Conservation (phyloP, 352 stramenopile species). For the Aphanomyces astaci region DNA sequence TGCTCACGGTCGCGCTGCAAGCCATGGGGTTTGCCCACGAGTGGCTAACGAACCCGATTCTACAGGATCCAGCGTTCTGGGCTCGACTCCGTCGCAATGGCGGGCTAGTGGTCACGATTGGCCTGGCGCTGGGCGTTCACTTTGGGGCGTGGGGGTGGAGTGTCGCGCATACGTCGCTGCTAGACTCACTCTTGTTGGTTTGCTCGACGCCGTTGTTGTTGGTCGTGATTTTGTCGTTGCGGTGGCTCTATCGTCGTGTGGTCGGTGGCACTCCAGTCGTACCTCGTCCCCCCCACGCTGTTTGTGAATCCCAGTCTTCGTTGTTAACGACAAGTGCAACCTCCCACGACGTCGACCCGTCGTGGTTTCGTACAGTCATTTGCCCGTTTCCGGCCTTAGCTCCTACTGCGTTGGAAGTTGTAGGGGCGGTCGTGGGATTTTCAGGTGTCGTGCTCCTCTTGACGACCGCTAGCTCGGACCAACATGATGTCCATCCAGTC, state of each 20-base stretch:
- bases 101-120: slow-evolving; percentile 8
- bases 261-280: too few species aligned
- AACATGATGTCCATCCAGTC: not conserved
- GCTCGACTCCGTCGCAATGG: not conserved
- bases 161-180: slow-evolving; percentile 14
- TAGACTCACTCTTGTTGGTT: slow-evolving; percentile 13
- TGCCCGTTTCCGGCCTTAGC: not conserved
- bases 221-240: slow-evolving; percentile 2
- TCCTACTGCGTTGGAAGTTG: slow-evolving; percentile 1
- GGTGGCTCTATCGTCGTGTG: too few species aligned
- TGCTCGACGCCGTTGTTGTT: slow-evolving; percentile 8
- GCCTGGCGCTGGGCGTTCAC: not conserved
- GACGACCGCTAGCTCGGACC: too few species aligned
- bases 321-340: not conserved
- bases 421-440: slow-evolving; percentile 1
- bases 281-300: too few species aligned
- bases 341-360: not conserved
- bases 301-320: not conserved
- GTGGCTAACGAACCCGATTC: not conserved
- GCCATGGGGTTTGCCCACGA: slow-evolving; percentile 11
- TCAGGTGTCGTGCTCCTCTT: slow-evolving; percentile 8
- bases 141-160: slow-evolving; percentile 19
- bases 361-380: not conserved
- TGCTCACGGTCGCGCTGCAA: slow-evolving; percentile 1
- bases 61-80: slow-evolving; percentile 7